Evolutionary conservation across 129 eudicot genomes (phyloP), one percentile per base, ranked within the genome.

Genomic region (Scalesia atractyloides): DNA sequence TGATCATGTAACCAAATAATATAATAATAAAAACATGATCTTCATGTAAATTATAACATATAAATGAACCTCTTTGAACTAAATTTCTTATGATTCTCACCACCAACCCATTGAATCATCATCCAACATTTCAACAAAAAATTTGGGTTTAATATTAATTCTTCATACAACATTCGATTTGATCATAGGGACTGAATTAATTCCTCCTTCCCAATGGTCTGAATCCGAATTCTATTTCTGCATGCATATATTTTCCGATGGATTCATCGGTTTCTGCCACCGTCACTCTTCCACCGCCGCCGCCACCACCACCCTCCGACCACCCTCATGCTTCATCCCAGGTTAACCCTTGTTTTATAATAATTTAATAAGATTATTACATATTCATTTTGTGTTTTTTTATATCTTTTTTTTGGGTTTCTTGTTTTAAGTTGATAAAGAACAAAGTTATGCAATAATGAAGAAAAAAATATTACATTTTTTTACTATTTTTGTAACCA

Each of bases 211-310:
- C 64, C 62, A 18, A 68, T 77, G 47, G 13, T 61, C 70, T 69
- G 69, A 69, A 77, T 60, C 61, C 53, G 11, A 11, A 58, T 24
- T 66, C 20, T 13, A 44, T 52, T 46, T 7, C 44, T 24, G 49
- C 10, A 22, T 49, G 20, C 30, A 24, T 24, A 24, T 47, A 50
- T 78, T 16, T 51, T 64, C 77, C 70, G 61, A 78, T 78, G 82
- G 62, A 78, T 24, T 63, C 37, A 65, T 20, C 72, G 71, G 73
- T 60, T 59, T 48, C 76, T 14, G 9, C 82, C 82, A 63, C 77
- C 72, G 5, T 69, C 71, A n/a, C n/a, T n/a, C n/a, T n/a, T 61
- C 77, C 47, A 46, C 77, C 69, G 33, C 54, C 69, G 48, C 77
- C 58, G 47, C 77, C 47, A 46, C 77, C 69, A 18, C 54, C 69